Evolutionary conservation across 192 early-diverging fungal genomes (phyloP).

Genomic region (Bifiguratus adelaidae): DNA sequence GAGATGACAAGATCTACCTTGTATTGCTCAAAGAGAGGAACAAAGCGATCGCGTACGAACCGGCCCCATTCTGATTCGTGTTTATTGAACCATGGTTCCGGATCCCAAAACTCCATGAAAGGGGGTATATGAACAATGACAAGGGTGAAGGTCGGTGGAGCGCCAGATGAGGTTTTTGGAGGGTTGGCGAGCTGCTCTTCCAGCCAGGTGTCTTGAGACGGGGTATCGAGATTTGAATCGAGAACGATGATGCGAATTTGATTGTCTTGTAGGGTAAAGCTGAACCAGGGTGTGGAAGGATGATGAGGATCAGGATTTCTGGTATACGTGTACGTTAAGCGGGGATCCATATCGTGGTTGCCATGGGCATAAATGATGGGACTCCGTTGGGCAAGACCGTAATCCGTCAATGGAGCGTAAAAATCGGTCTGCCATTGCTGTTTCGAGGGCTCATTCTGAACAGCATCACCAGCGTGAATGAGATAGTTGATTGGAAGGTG

Average conservation of each 20-base stretch:
- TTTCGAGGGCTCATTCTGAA: slow-evolving; percentile 42
- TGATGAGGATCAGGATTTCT: slow-evolving; percentile 25
- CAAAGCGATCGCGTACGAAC: slow-evolving; percentile 53
- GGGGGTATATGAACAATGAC: slow-evolving; percentile 67
- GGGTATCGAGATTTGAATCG: slow-evolving; percentile 52
- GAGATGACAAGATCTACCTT: slow-evolving; percentile 67
- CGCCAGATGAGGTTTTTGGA: slow-evolving; percentile 34
- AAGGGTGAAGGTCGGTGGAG: slow-evolving; percentile 50
- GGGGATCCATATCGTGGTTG: slow-evolving; percentile 62
- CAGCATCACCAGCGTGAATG: slow-evolving; percentile 61
- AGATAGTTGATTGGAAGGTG: slow-evolving; percentile 34
- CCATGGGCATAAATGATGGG: slow-evolving; percentile 64
- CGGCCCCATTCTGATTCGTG: slow-evolving; percentile 60
- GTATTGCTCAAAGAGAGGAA: slow-evolving; percentile 48
- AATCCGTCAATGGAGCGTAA: slow-evolving; percentile 46
- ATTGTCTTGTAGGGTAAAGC: slow-evolving; percentile 38
- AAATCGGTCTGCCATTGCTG: slow-evolving; percentile 65
- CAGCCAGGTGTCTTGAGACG: slow-evolving; percentile 51
- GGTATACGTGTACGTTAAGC: slow-evolving; percentile 34
- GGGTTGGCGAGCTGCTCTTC: slow-evolving; percentile 40
- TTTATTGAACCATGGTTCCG: slow-evolving; percentile 51
- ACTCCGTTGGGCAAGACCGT: slow-evolving; percentile 35
- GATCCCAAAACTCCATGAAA: slow-evolving; percentile 68
- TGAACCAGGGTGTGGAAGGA: slow-evolving; percentile 41
- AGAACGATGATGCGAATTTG: slow-evolving; percentile 52